These are phyloP conservation scores for Mrakia blollopis DNA, from an alignment of 768 basidiomycete species.

Conservation along the genomic window DNA sequence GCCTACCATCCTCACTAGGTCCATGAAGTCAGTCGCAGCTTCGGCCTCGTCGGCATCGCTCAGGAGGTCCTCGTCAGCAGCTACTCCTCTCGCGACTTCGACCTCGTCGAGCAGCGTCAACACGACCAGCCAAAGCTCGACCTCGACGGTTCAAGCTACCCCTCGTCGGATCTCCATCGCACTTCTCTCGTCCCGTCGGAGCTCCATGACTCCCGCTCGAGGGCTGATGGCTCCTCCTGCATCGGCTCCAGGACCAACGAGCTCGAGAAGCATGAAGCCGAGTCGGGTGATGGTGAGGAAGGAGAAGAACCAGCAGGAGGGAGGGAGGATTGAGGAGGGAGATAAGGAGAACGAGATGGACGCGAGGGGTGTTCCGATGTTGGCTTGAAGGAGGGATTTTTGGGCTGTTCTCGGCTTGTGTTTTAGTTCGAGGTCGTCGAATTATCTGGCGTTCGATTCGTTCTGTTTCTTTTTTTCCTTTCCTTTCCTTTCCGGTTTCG, in stretches of 20 bases:
- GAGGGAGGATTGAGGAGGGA: slow-evolving; percentile 4
- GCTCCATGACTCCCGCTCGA: neutral
- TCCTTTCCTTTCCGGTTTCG: no score
- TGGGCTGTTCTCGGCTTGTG: neutral
- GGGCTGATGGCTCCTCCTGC: neutral
- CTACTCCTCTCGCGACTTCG: neutral
- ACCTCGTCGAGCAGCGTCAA: neutral
- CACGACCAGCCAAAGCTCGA: neutral
- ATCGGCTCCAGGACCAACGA: neutral
- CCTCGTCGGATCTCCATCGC: neutral
- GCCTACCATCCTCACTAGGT: neutral
- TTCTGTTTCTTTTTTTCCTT: no score
- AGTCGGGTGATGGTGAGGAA: slow-evolving; percentile 15
- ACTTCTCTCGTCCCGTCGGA: neutral
- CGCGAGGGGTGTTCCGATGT: neutral
- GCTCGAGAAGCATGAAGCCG: neutral
- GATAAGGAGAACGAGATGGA: slow-evolving; percentile 7
- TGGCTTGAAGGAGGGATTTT: neutral
- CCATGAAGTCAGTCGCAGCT: neutral
- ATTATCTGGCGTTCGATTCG: no score
- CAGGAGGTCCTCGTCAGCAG: neutral
- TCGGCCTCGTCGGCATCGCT: neutral
- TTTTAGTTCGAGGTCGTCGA: no score
- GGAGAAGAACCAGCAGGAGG: neutral
- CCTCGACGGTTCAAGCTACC: neutral